These are phyloP conservation scores for Ormosia emarginata DNA, from an alignment of 306 rosid species.

Conservation along the genomic window DNA sequence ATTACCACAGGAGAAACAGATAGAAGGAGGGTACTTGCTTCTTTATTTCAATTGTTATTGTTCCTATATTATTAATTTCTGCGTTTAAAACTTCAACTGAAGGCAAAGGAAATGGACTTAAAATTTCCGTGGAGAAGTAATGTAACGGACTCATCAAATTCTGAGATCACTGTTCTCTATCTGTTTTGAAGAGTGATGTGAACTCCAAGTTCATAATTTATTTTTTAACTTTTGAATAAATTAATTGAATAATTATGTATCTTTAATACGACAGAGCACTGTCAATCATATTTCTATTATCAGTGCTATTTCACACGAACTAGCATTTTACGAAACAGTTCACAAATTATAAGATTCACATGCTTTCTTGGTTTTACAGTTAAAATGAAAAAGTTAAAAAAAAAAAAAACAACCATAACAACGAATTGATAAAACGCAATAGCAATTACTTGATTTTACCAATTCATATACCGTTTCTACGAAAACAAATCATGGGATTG, in stretches of 20 bases:
- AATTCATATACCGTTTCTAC: no score
- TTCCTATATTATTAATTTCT: neutral
- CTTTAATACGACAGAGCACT: neutral
- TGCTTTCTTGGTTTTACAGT: no score
- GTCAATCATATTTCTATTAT: no score
- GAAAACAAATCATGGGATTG: no score
- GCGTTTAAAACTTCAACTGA: neutral
- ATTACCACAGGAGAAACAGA: neutral
- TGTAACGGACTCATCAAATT: neutral
- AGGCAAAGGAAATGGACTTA: neutral
- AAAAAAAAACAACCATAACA: no score
- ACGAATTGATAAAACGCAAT: no score
- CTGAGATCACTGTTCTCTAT: neutral
- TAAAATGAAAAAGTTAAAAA: no score
- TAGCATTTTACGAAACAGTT: no score
- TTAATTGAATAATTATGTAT: neutral
- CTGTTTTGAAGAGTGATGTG: neutral
- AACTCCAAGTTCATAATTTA: neutral
- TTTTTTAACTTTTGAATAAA: neutral
- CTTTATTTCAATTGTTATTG: neutral
- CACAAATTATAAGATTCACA: no score
- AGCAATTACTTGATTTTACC: no score
- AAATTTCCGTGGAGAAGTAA: neutral
- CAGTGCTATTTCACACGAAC: no score
- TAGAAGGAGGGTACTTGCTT: neutral